Base-by-base conservation (phyloP, 176 grass and related monocot genomes). In the Pharus latifolius region DNA sequence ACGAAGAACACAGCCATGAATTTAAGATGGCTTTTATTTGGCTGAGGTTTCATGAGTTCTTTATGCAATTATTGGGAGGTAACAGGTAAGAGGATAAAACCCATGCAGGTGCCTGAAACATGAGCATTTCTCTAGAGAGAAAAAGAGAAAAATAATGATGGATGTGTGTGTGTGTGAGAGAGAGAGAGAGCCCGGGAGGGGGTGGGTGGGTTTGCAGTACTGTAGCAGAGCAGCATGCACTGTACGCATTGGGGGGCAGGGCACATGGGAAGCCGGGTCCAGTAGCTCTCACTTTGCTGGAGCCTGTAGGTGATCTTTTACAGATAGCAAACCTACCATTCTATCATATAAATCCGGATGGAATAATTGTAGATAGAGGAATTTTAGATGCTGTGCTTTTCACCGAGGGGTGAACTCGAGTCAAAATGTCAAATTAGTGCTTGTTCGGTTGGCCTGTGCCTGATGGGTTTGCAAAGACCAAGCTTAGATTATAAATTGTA, bases 181-280 rank as follows among this genome's bases (percentile, higher is more conserved):
- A n/a, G n/a, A n/a, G n/a, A n/a, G n/a, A n/a, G n/a, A n/a, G n/a
- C n/a, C n/a, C n/a, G n/a, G n/a, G n/a, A n/a, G n/a, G n/a, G n/a
- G n/a, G n/a, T n/a, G n/a, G n/a, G n/a, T n/a, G n/a, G n/a, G n/a
- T 64, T 70, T 62, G 76, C 62, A 55, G 62, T 40, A 7, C 74
- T 38, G 82, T 49, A 74, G 51, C 81, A 41, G 62, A 30, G 62
- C 33, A 44, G 44, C 53, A 71, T 54, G 55, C 47, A 68, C 56
- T 58, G 83, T 77, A 3, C 35, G 35, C 55, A 12, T 20, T 17
- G 37, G 59, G 70, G 67, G 30, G 56, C 63, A 61, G 76, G 14
- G n/a, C 80, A 83, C 76, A 80, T 84, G 85, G 64, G 55, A 19
- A 33, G 48, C 38, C 41, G 81, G 81, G 72, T 56, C 86, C 77